These are phyloP conservation scores for Mucor plumbeus DNA, from an alignment of 371 early-diverging fungal species.

Conservation along the genomic window DNA sequence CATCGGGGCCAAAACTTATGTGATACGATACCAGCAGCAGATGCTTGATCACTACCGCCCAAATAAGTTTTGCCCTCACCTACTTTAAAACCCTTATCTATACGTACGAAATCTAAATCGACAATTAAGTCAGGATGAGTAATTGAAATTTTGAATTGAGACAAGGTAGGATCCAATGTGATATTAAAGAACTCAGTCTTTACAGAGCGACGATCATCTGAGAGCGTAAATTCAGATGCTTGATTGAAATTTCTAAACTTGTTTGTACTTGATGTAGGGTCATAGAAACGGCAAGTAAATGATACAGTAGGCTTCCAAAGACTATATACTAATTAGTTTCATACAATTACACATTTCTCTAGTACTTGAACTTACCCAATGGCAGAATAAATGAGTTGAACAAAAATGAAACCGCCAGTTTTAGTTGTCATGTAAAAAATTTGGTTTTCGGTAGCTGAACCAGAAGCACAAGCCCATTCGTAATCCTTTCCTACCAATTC, in stretches of 20 bases:
- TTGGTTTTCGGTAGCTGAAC: constrained; percentile 88
- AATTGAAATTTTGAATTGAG: constrained; percentile 59
- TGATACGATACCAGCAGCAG: constrained; percentile 64
- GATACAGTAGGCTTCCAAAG: constrained; percentile 74
- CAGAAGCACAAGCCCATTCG: constrained; percentile 73
- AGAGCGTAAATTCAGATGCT: constrained; percentile 63
- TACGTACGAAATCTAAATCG: constrained; percentile 68
- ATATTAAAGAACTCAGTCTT: constrained; percentile 74
- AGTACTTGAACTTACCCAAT: constrained; percentile 60
- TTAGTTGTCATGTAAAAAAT: constrained; percentile 83
- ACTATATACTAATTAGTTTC: constrained; percentile 12
- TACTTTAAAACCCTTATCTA: constrained; percentile 79
- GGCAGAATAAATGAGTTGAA: constrained; percentile 87
- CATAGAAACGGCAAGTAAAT: constrained; percentile 78
- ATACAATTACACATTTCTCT: neutral
- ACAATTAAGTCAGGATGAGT: constrained; percentile 68
- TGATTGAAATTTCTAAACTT: constrained; percentile 77
- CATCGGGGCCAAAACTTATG: constrained; percentile 88
- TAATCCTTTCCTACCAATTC: constrained; percentile 68
- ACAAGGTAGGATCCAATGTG: constrained; percentile 56
- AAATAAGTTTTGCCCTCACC: constrained; percentile 81
- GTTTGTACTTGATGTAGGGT: constrained; percentile 63
- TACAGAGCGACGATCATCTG: constrained; percentile 74
- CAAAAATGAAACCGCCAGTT: constrained; percentile 77
- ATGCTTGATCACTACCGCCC: constrained; percentile 56